phyloP scores from a whole-genome alignment of 2,329 filamentous ascomycete species.

The Colletotrichum sp. region DNA sequence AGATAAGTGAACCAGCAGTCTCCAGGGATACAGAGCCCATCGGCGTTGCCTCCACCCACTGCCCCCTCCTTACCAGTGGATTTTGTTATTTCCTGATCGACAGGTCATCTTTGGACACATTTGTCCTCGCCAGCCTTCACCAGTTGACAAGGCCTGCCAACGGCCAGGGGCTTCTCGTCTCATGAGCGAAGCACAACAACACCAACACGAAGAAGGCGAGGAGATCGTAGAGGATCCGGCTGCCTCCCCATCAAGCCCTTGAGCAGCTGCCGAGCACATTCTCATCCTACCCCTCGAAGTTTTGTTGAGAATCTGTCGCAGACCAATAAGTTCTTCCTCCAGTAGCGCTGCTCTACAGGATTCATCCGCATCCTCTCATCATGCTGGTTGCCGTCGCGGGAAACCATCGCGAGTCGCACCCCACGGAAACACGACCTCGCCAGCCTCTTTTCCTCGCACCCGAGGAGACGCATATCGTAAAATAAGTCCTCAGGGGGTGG shows the following conservation, averaged over 20 bases:
- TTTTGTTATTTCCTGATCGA: neutral
- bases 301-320: neutral
- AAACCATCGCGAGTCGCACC: neutral
- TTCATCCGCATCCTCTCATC: neutral
- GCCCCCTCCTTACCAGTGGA: neutral
- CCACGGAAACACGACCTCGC: neutral
- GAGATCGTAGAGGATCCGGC: neutral
- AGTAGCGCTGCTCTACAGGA: neutral
- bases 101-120: neutral
- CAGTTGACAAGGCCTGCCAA: constrained; percentile 14
- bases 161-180: neutral
- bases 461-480: neutral
- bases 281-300: neutral
- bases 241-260: neutral
- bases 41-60: neutral
- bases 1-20: neutral
- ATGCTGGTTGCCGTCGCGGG: neutral
- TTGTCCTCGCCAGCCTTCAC: neutral
- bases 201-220: neutral
- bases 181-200: neutral
- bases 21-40: neutral
- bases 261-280: neutral
- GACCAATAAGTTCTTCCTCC: neutral
- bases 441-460: neutral
- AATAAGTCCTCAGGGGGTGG: neutral